A percentile compares a stretch with the other conserved stretches of the same genome.
phyloP scores from a whole-genome alignment of 108 stramenopile species.

The Pseudonitzschia pungens region DNA sequence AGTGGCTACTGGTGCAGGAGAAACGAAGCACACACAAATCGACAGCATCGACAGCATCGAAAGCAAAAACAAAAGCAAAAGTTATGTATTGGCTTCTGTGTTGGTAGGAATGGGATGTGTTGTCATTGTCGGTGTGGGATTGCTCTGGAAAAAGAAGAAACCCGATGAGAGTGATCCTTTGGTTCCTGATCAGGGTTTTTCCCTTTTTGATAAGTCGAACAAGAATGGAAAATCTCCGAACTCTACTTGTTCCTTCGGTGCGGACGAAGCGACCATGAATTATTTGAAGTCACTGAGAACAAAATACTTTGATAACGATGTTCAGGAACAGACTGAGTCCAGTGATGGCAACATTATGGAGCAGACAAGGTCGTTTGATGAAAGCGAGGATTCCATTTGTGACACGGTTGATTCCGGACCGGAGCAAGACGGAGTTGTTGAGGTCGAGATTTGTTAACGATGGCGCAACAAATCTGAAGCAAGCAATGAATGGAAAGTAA shows the following conservation, averaged over 20 bases:
- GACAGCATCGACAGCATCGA: background rate
- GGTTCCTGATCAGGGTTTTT: background rate
- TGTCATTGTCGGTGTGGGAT: slow-evolving; percentile 5
- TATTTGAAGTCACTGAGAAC: slow-evolving; percentile 22
- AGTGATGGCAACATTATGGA: background rate
- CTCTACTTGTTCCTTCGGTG: background rate
- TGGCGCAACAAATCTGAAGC: background rate
- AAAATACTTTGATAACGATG: slow-evolving; percentile 14
- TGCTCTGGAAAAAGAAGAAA: slow-evolving; percentile 4
- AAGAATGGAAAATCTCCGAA: background rate
- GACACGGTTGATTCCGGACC: background rate
- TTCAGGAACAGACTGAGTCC: background rate
- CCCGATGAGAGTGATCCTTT: background rate
- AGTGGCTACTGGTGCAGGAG: slow-evolving; percentile 1
- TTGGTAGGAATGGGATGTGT: slow-evolving; percentile 13
- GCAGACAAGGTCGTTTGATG: background rate
- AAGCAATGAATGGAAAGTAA: background rate
- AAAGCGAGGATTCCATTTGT: background rate
- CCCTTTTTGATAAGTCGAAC: slow-evolving; percentile 6
- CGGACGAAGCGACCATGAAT: slow-evolving; percentile 9
- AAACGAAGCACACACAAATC: background rate
- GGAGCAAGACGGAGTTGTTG: background rate
- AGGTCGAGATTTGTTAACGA: no score
- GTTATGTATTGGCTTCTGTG: background rate
- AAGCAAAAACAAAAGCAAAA: no score